These are phyloP conservation scores for Globisporangium emineosum DNA, from an alignment of 352 stramenopile species.

Conservation along the genomic window DNA sequence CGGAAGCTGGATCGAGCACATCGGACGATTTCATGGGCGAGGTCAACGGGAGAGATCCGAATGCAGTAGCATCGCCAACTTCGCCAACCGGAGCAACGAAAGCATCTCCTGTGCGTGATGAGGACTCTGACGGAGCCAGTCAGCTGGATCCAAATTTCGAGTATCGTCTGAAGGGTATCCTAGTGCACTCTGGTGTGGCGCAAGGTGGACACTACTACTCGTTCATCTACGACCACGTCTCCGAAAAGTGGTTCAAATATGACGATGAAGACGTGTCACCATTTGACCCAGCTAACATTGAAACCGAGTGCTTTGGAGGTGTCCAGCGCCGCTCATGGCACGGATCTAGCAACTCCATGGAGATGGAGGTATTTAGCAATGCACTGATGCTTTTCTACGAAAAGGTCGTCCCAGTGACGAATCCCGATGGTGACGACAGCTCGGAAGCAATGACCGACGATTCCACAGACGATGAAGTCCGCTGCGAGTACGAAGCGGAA, in stretches of 20 bases:
- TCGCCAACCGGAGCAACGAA: conserved; percentile 26
- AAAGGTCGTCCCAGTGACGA: conserved; percentile 86
- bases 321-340: conserved; percentile 93
- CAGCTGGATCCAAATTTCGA: conserved; percentile 91
- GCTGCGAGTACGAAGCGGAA: conserved; percentile 86
- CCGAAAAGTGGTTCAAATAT: conserved; percentile 98
- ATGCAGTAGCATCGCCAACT: conserved; percentile 16
- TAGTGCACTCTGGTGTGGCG: conserved; percentile 98
- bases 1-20: conserved; percentile 44
- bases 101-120: conserved; percentile 20
- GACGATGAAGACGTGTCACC: conserved; percentile 98
- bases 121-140: conserved; percentile 17
- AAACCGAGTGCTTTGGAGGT: conserved; percentile 98
- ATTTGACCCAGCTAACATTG: conserved; percentile 96
- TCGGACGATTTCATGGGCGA: conserved; percentile 67
- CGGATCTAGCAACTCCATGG: conserved; percentile 93
- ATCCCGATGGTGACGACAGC: conserved; percentile 21
- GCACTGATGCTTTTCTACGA: conserved; percentile 99
- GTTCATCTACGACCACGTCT: conserved; percentile 87
- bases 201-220: conserved; percentile 99
- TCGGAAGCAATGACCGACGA: conserved; percentile 26
- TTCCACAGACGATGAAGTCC: conserved; percentile 25
- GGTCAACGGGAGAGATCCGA: conserved; percentile 30
- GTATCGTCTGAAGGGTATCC: conserved; percentile 96
- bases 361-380: conserved; percentile 98